These are phyloP conservation scores for Aulographum hederae DNA, from an alignment of 2,329 filamentous ascomycete genomes.

Conservation along the genomic window DNA sequence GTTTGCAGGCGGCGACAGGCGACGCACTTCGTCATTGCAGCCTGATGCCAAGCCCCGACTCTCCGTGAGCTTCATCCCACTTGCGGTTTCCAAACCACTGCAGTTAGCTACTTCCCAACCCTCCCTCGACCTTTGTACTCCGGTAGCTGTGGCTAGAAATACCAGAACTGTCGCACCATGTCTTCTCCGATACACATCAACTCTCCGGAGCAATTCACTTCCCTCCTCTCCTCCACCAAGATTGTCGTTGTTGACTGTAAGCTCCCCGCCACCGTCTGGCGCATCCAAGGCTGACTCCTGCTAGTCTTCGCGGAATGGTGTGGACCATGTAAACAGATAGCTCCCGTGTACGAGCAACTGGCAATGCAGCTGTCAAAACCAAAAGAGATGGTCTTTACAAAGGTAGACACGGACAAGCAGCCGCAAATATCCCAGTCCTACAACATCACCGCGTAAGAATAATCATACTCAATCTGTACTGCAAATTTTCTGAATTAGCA, in stretches of 20 bases:
- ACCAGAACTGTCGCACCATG: slow-evolving; percentile 22
- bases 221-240: slow-evolving; percentile 52
- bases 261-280: slow-evolving; percentile 18
- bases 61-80: no score
- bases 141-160: no score
- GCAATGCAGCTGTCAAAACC: slow-evolving; percentile 51
- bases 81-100: no score
- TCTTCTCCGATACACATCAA: slow-evolving; percentile 24
- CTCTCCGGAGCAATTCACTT: slow-evolving; percentile 21
- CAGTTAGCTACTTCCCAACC: no score
- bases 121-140: no score
- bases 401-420: slow-evolving; percentile 68
- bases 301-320: slow-evolving; percentile 75
- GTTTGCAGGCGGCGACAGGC: no score
- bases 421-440: slow-evolving; percentile 57
- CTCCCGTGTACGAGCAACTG: slow-evolving; percentile 65
- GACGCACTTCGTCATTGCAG: no score
- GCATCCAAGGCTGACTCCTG: slow-evolving; percentile 9
- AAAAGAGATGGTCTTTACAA: slow-evolving; percentile 63
- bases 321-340: slow-evolving; percentile 66
- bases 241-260: slow-evolving; percentile 82
- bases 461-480: not conserved
- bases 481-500: slow-evolving; percentile 6
- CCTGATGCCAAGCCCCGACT: no score
- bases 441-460: slow-evolving; percentile 43